Evolutionary conservation across 305 asterid genomes (phyloP), one percentile per base, ranked within the genome.

Genomic region (Salvia sclarea): DNA sequence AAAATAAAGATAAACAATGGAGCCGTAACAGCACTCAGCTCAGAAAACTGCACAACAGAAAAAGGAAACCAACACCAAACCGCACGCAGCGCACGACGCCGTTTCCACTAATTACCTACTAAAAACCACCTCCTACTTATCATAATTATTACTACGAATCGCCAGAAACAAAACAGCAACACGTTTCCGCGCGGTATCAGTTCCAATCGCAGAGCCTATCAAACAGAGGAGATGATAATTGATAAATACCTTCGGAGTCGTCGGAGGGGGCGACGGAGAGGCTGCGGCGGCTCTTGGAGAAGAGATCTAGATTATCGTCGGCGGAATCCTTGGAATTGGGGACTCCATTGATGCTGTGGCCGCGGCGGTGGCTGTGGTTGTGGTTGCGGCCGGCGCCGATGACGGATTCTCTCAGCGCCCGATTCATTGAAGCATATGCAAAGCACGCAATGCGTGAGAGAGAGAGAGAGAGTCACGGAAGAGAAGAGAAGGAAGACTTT

Each of bases 211-310:
- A n/a, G n/a, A n/a, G n/a, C n/a, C n/a, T n/a, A n/a, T n/a, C n/a
- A 16, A 20, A 8, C 9, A 17, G 31, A 22, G 35, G 53, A 38
- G 66, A 65, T 25, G 2, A 57, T 1, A n/a, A n/a, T n/a, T n/a
- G 14, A 33, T 0, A 62, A 16, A 38, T 83, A 88, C 91, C 96
- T 43, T 83, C 86, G 60, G 89, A 64, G 22, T 90, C 89, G 69
- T 83, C 89, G 75, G 92, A 74, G 68, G 89, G 70, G 66, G 83
- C 81, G 69, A 81, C 70, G 74, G 94, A 80, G 64, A 83, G 81
- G 77, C 80, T 85, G 66, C 86, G 95, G 80, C 96, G 96, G 74
- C 79, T 76, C 72, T 77, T 88, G 78, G 97, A 86, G 88, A 88
- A 91, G 77, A 91, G 98, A 93, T 93, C 96, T 69, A 92, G 78